Evolutionary conservation across 2,329 filamentous ascomycete species (phyloP).

Genomic region (Hirsutella rhossiliensis): DNA sequence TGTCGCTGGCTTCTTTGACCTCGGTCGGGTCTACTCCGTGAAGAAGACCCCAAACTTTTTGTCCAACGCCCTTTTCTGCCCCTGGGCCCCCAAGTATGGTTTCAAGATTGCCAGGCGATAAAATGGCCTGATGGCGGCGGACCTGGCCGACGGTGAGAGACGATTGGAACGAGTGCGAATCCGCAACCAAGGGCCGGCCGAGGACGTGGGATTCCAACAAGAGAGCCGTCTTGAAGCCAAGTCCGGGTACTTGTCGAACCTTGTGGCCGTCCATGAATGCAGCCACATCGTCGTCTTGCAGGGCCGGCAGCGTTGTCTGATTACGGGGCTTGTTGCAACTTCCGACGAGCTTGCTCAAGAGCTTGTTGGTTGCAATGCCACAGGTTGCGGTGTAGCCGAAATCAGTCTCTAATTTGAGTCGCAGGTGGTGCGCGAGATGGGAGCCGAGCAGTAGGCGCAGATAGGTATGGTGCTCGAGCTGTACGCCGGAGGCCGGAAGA

Average conservation of each 20-base stretch:
- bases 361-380: conserved; percentile 78
- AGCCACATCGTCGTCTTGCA: conserved; percentile 42
- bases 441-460: conserved; percentile 64
- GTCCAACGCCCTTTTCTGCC: conserved; percentile 57
- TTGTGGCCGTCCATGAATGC: conserved; percentile 65
- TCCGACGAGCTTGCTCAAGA: conserved; percentile 75
- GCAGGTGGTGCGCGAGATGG: conserved; percentile 66
- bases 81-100: conserved; percentile 59
- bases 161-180: conserved; percentile 23
- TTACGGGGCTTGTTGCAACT: conserved; percentile 74
- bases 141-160: conserved; percentile 54
- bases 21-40: conserved; percentile 69
- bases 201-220: conserved; percentile 41
- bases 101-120: conserved; percentile 52
- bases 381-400: conserved; percentile 81
- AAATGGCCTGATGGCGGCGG: conserved; percentile 49
- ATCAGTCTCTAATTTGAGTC: conserved; percentile 58
- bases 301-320: conserved; percentile 72
- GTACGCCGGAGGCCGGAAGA: conserved; percentile 7
- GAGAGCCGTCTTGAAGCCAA: conserved; percentile 58
- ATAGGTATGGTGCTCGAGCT: conserved; percentile 26
- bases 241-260: conserved; percentile 71
- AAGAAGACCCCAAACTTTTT: conserved; percentile 63
- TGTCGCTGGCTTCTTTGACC: conserved; percentile 56
- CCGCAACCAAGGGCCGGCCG: conserved; percentile 17